Base-by-base conservation (phyloP, 495 filamentous ascomycete genomes). In the Tirmania nivea region DNA sequence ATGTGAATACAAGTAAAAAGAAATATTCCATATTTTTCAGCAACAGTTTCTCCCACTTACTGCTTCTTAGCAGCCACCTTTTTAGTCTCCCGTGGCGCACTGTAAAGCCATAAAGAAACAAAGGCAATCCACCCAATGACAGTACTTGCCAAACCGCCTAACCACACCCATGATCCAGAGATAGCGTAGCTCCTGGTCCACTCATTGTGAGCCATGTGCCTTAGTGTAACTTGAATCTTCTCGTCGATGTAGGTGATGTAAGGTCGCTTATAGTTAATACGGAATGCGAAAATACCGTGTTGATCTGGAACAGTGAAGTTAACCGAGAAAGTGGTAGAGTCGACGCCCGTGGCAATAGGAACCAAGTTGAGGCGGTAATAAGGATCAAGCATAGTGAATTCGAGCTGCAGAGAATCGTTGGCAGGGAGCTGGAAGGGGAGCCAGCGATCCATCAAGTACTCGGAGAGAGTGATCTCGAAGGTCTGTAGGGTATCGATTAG, bases 381-480 rank as follows among this genome's bases (percentile, higher is more conserved):
- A 58, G 92, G 90, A 8, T 89, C 94, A 12, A 97, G 82, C 90
- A 97, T 97, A 69, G 78, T 86, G 73, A 94, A 93, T 68, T 97
- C 90, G 54, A 97, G 83, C 65, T 97, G 90, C 12, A 96, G 65
- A 31, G 68, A 71, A 64, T 97, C 90, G 52, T 64, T 67, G 3
- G 70, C 55, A 52, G 84, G 79, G 35, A 84, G 70, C 39, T 70
- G 69, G 69, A 87, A 93, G 54, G 88, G 84, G 8, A 71, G 68
- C 68, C 77, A 89, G 60, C 75, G 71, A 64, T 80, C 75, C 68
- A 73, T 76, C 34, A 63, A 59, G 66, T 84, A 94, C 65, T 95
- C 86, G 8, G 90, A 93, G 37, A 95, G 58, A 58, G 87, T 85
- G 65, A 94, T 87, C 59, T 74, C 75, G 69, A 86, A 97, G 52